Evolutionary conservation across 345 rosid species (phyloP).

Genomic region (Populus davidiana): DNA sequence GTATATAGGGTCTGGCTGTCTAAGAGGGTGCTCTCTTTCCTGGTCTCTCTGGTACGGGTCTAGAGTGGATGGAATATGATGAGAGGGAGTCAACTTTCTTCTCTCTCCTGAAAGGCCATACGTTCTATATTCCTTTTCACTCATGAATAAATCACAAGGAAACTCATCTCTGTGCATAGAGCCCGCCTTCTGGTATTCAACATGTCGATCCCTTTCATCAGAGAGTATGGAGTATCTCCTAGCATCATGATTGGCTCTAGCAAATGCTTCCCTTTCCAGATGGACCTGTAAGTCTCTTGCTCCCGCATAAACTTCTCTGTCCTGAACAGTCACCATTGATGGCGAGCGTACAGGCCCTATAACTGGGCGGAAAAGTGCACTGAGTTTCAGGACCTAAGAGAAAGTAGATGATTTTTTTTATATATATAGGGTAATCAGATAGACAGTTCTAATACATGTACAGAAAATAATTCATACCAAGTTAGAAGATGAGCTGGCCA

Average conservation of each 20-base stretch:
- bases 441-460: background rate
- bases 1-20: slow-evolving; percentile 35
- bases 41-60: slow-evolving; percentile 38
- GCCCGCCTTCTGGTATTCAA: slow-evolving; percentile 18
- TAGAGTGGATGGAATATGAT: slow-evolving; percentile 17
- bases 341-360: slow-evolving; percentile 25
- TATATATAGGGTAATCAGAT: background rate
- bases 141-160: slow-evolving; percentile 47
- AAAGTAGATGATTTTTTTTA: background rate
- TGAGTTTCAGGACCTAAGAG: slow-evolving; percentile 64
- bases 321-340: slow-evolving; percentile 29
- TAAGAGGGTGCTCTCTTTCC: slow-evolving; percentile 39
- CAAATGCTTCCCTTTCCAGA: slow-evolving; percentile 31
- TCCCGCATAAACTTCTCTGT: slow-evolving; percentile 29
- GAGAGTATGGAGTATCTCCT: slow-evolving; percentile 30
- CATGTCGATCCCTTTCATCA: slow-evolving; percentile 46
- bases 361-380: slow-evolving; percentile 63
- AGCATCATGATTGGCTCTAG: slow-evolving; percentile 23
- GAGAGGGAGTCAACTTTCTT: slow-evolving; percentile 42
- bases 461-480: slow-evolving; percentile 13
- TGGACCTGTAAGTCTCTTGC: slow-evolving; percentile 25
- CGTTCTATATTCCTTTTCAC: slow-evolving; percentile 64
- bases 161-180: slow-evolving; percentile 35
- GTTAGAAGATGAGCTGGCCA: slow-evolving; percentile 8
- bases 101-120: slow-evolving; percentile 62